Evolutionary conservation across 345 rosid genomes (phyloP), one percentile per base, ranked within the genome.

Genomic region (Lepidium didymum): DNA sequence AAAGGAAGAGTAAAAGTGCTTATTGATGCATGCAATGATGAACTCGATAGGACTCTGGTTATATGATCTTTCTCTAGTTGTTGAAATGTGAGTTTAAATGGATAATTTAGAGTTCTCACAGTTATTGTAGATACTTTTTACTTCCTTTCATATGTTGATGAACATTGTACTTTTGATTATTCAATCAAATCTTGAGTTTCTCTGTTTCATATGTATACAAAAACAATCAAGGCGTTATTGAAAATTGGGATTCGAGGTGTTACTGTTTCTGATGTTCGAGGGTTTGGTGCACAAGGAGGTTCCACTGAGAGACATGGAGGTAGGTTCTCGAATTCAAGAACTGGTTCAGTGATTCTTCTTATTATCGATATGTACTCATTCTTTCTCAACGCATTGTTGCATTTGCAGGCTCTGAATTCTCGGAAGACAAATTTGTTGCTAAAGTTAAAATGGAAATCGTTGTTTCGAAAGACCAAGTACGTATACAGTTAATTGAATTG

Each of bases 371-470:
- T 55, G 65, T 55, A 27, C 51, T 45, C 64, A 25, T 27, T 31
- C 13, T 69, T 14, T 23, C 15, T 50, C 38, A 54, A 60, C 33
- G 69, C 36, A 42, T 53, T 56, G 23, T 47, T 72, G 34, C 31
- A 52, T 75, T 31, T 38, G 8, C 63, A 92, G 95, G 95, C 75
- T 92, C 92, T 43, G 98, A 92, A 75, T 92, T 92, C 83, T 86
- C 95, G 0, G 92, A 85, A 79, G 92, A 87, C 78, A 87, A 89
- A 23, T 87, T 92, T 70, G 84, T 89, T 51, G 92, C 87, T 61
- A 92, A 89, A 79, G 87, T 87, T n/a, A 92, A 92, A 76, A 81
- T 92, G 84, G 98, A 92, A 81, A 81, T 89, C 68, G 92, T 89
- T 63, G 95, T 92, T 75, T 78, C 57, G 73, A 89, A 84, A 80